Percentiles rank a stretch among this genome's conserved stretches.
These are phyloP conservation scores for Batkoa obscura DNA, from an alignment of 371 early-diverging fungal species.

Conservation along the genomic window DNA sequence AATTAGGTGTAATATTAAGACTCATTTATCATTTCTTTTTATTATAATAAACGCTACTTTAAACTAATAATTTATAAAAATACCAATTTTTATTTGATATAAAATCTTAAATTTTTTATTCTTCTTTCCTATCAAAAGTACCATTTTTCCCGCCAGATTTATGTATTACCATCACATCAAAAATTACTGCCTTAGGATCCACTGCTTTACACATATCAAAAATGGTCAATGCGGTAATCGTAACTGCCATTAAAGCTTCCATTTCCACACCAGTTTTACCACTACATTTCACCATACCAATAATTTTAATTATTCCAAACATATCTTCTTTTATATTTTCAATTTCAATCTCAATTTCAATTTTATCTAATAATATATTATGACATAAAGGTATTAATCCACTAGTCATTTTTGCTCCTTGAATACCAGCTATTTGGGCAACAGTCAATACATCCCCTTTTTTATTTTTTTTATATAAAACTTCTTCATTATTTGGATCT, in stretches of 20 bases:
- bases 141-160: constrained; percentile 57
- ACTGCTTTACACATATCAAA: constrained; percentile 27
- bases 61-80: no score
- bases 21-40: no score
- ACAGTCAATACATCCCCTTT: constrained; percentile 80
- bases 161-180: constrained; percentile 38
- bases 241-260: constrained; percentile 75
- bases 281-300: constrained; percentile 32
- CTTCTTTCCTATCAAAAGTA: no score
- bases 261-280: constrained; percentile 88
- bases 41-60: no score
- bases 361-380: constrained; percentile 49
- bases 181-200: constrained; percentile 14
- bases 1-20: no score
- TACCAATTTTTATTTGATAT: no score
- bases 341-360: constrained; percentile 38
- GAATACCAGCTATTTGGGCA: constrained; percentile 79
- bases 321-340: constrained; percentile 15
- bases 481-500: constrained; percentile 48
- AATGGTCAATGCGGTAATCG: constrained; percentile 29
- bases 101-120: no score
- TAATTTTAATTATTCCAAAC: constrained; percentile 11
- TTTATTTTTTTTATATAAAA: constrained; percentile 29
- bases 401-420: constrained; percentile 72
- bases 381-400: constrained; percentile 78